Evolutionary conservation across 495 filamentous ascomycete species (phyloP).

Genomic region (Trichoderma asperelloides): DNA sequence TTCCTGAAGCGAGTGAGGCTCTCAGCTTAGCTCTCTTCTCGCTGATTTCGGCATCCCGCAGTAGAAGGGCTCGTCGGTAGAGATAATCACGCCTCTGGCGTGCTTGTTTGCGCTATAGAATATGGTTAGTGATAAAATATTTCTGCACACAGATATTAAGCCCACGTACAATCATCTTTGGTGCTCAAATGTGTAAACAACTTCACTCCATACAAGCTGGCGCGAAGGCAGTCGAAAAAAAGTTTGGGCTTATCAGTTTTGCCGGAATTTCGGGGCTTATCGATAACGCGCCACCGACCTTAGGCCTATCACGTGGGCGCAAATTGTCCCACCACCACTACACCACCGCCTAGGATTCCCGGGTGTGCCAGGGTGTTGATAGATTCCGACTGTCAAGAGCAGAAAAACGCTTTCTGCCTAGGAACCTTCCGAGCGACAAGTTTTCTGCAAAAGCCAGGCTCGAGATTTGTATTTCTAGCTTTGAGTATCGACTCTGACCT

Average conservation of each 20-base stretch:
- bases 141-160: neutral
- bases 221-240: conserved; percentile 9
- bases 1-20: conserved; percentile 67
- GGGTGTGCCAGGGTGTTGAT: neutral
- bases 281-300: conserved; percentile 7
- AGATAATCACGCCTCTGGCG: conserved; percentile 90
- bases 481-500: neutral
- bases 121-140: conserved; percentile 16
- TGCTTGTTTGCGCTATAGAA: conserved; percentile 54
- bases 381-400: neutral
- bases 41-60: conserved; percentile 85
- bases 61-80: conserved; percentile 58
- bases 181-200: neutral
- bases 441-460: neutral
- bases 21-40: conserved; percentile 84
- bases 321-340: conserved; percentile 10
- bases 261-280: conserved; percentile 7
- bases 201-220: neutral
- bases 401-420: conserved; percentile 2
- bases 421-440: neutral
- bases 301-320: conserved; percentile 8
- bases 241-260: conserved; percentile 17
- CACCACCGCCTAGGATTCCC: neutral
- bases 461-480: neutral
- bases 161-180: conserved; percentile 28